These are phyloP conservation scores for Pichia sp. DNA, from an alignment of 1,139 yeast genomes.

Conservation along the genomic window DNA sequence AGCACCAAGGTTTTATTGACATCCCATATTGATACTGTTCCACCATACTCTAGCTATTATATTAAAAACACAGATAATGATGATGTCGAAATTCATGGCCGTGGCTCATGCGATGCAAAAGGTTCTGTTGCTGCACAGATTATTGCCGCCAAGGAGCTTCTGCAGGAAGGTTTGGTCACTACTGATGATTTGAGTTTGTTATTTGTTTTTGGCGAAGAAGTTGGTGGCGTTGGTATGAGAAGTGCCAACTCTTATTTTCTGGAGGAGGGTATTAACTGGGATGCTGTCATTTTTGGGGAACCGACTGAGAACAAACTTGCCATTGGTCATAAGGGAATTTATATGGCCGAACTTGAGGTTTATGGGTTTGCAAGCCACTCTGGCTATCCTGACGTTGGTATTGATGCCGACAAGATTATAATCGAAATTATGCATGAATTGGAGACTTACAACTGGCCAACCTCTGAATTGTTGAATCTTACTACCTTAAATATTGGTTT, in stretches of 20 bases:
- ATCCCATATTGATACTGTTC: conserved; percentile 70
- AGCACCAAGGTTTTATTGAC: conserved; percentile 52
- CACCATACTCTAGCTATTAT: conserved; percentile 56
- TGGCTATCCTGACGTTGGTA: conserved; percentile 67
- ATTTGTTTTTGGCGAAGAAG: conserved; percentile 69
- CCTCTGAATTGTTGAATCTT: conserved; percentile 52
- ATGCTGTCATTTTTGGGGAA: conserved; percentile 64
- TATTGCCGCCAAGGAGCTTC: conserved; percentile 46
- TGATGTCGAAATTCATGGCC: conserved; percentile 53
- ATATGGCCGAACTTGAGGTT: conserved; percentile 41
- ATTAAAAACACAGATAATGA: conserved; percentile 29
- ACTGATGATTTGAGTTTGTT: conserved; percentile 58
- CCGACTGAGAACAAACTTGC: conserved; percentile 70
- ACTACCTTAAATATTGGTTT: conserved; percentile 60
- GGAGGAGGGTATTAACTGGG: conserved; percentile 45
- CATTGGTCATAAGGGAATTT: conserved; percentile 64
- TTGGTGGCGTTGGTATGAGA: conserved; percentile 59
- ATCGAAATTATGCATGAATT: conserved; percentile 47
- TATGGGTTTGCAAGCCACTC: conserved; percentile 62
- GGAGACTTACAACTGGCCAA: conserved; percentile 41
- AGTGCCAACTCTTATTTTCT: conserved; percentile 33
- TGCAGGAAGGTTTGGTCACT: conserved; percentile 36
- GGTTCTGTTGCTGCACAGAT: conserved; percentile 65
- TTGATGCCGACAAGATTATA: conserved; percentile 57
- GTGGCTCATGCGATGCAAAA: conserved; percentile 69